Evolutionary conservation across 2,329 filamentous ascomycete species (phyloP), one percentile per base, ranked within the genome.

Genomic region (Botrytis deweyae): DNA sequence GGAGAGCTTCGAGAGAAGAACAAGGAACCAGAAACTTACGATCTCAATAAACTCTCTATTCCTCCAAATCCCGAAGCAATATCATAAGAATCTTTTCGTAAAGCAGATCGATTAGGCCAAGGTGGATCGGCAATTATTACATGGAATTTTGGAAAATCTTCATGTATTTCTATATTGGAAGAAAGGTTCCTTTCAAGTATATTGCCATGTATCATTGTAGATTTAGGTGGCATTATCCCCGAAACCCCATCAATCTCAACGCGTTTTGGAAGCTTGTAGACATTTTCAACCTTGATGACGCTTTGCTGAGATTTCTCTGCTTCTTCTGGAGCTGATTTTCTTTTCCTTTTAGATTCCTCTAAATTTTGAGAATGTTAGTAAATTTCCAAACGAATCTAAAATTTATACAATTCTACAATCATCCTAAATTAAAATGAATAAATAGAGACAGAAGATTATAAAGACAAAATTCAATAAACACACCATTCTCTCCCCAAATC

Each of bases 61-160:
- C 49, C 66, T 4, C 20, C 7, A 8, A 18, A 33, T 38, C 66
- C 49, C 7, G 49, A 58, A 25, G 66, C 66, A 42, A n/a, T 42
- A 68, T 6, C 18, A 81, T 90, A 88, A 76, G 85, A 78, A 78
- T 83, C 85, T 78, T 88, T 90, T 58, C 91, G 86, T 77, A 87
- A 87, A 22, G 89, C 93, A 9, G 92, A 95, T 64, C 90, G 88
- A 79, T 94, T 95, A 0, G 93, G 92, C 93, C 93, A 95, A 1
- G 93, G 93, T 4, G 93, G 93, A 79, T 95, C 93, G 33, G 95
- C 83, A 12, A 94, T 81, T 55, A 95, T 85, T 63, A 95, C 84
- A 76, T 92, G 84, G 81, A 95, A 94, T 10, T 81, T 78, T 33
- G 87, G 85, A 2, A 86, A 84, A 4, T n/a, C 25, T 42, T 58